Evolutionary conservation across 805 yeast genomes (phyloP).

Genomic region (Kuraishia piskuri): DNA sequence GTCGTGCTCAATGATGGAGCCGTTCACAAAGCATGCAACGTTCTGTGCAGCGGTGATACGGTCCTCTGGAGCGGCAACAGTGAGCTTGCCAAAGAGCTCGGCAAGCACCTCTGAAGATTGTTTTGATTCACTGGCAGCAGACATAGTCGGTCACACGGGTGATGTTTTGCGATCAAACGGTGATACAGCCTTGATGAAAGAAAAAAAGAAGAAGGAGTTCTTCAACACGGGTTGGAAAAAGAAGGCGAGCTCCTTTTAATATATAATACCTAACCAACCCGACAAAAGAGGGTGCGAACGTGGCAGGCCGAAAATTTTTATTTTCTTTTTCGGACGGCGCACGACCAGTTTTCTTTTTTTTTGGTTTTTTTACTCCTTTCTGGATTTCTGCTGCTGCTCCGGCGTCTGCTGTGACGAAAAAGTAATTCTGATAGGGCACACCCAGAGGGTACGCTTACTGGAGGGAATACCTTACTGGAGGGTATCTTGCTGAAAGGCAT

Average conservation of each 20-base stretch:
- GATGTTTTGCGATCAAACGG: neutral
- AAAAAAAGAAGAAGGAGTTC: neutral
- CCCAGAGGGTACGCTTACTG: too few species aligned
- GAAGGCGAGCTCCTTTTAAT: neutral
- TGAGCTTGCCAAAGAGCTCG: slow-evolving; percentile 87
- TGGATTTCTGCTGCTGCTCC: neutral
- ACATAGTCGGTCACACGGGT: slow-evolving; percentile 3
- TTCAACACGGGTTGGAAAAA: neutral
- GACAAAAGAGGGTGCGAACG: neutral
- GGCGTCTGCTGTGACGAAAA: neutral
- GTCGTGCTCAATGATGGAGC: slow-evolving; percentile 97
- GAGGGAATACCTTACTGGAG: too few species aligned
- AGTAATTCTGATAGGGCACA: neutral
- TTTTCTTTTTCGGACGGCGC: neutral
- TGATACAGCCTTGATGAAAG: slow-evolving; percentile 1
- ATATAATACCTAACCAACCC: neutral
- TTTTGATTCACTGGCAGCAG: slow-evolving; percentile 45
- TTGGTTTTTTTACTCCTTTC: neutral
- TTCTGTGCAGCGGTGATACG: slow-evolving; percentile 81
- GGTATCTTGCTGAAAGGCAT: too few species aligned
- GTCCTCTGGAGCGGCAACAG: slow-evolving; percentile 81
- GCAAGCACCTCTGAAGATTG: slow-evolving; percentile 74
- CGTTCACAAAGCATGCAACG: slow-evolving; percentile 89
- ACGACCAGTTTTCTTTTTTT: neutral
- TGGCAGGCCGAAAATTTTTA: neutral